These are phyloP conservation scores for Rhodamnia rubescens DNA, from an alignment of 345 rosid species.

Conservation along the genomic window DNA sequence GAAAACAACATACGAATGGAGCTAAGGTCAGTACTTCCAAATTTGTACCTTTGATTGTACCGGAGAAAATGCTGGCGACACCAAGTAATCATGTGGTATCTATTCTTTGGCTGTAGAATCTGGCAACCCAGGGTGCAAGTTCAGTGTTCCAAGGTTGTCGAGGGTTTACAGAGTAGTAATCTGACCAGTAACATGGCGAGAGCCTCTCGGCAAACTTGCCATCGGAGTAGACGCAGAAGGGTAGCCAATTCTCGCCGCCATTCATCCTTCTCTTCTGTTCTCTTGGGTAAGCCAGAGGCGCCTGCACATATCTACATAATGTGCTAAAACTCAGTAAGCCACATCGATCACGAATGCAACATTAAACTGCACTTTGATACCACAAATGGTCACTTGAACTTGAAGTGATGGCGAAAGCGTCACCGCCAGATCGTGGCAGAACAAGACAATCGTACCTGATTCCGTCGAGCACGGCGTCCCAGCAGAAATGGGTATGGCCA, in stretches of 20 bases:
- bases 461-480: slow-evolving; percentile 56
- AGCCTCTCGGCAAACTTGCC: slow-evolving; percentile 25
- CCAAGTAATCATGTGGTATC: background rate
- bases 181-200: slow-evolving; percentile 54
- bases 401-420: background rate
- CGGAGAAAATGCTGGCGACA: background rate
- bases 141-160: slow-evolving; percentile 33
- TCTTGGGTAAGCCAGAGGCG: slow-evolving; percentile 61
- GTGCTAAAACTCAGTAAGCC: background rate
- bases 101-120: slow-evolving; percentile 16
- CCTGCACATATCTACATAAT: slow-evolving; percentile 43
- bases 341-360: background rate
- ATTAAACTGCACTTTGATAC: background rate
- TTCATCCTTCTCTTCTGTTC: slow-evolving; percentile 57
- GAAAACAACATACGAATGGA: background rate
- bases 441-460: slow-evolving; percentile 28
- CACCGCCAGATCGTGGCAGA: background rate
- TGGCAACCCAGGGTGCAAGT: slow-evolving; percentile 63
- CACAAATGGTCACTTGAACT: background rate
- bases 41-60: background rate
- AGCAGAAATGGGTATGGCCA: slow-evolving; percentile 72
- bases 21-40: too few species aligned
- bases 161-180: slow-evolving; percentile 38
- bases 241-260: slow-evolving; percentile 50
- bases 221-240: slow-evolving; percentile 36